Percentiles rank a stretch among this genome's conserved stretches.
Conservation (phyloP, 2,329 filamentous ascomycete species). For the Colletotrichum graminicola region DNA sequence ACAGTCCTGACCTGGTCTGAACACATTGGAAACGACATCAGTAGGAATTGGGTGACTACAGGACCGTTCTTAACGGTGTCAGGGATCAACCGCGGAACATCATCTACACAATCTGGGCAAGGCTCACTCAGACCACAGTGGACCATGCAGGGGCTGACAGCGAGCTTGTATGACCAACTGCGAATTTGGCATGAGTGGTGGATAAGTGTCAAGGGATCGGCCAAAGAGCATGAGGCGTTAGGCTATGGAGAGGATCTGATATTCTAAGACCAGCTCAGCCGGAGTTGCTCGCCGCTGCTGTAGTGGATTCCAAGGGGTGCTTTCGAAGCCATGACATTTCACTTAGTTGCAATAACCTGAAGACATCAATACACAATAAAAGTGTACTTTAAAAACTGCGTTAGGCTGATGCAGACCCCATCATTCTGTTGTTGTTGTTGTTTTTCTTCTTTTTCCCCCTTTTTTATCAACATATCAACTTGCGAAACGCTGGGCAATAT, state of each 20-base stretch:
- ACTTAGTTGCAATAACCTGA: not conserved
- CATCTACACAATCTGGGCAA: constrained; percentile 52
- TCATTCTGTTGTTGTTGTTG: not conserved
- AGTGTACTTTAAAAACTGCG: not conserved
- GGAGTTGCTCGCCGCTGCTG: not conserved
- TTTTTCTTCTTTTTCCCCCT: no score
- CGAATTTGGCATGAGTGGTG: constrained; percentile 53
- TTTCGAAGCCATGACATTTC: not conserved
- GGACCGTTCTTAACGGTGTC: constrained; percentile 53
- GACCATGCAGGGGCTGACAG: constrained; percentile 48
- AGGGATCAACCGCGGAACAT: constrained; percentile 51
- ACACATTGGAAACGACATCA: constrained; percentile 60
- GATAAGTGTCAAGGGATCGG: constrained; percentile 38
- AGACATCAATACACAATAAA: not conserved
- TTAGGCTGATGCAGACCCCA: no score
- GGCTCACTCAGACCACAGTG: constrained; percentile 51
- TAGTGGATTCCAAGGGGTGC: not conserved
- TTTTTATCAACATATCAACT: not conserved
- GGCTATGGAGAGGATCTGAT: constrained; percentile 26
- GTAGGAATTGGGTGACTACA: constrained; percentile 57
- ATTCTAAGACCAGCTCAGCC: constrained; percentile 21
- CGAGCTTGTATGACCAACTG: constrained; percentile 49
- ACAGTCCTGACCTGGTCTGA: constrained; percentile 56
- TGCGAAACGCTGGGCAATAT: not conserved
- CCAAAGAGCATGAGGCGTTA: not conserved